phyloP scores from a whole-genome alignment of 306 rosid genomes.

The Lupinus albus region DNA sequence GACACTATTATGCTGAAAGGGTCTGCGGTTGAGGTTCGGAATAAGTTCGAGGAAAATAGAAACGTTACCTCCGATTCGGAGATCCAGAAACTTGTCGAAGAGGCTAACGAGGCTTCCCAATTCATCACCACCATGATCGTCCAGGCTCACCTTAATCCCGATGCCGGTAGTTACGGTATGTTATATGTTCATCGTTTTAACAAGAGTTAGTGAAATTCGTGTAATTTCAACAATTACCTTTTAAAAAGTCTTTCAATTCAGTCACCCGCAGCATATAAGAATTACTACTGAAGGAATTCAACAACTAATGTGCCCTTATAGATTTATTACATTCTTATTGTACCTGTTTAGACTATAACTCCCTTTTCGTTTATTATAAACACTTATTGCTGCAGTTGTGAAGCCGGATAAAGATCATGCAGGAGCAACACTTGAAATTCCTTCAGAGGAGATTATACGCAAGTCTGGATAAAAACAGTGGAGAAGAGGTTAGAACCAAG shows the following conservation, averaged over 20 bases:
- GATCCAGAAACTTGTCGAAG: slow-evolving; percentile 72
- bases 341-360: background rate
- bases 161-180: slow-evolving; percentile 67
- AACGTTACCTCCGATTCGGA: slow-evolving; percentile 61
- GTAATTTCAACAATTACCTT: too few species aligned
- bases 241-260: too few species aligned
- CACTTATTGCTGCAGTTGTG: slow-evolving; percentile 59
- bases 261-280: too few species aligned
- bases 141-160: slow-evolving; percentile 77
- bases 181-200: too few species aligned
- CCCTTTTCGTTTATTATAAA: slow-evolving; percentile 1
- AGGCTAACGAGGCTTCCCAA: slow-evolving; percentile 79
- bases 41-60: slow-evolving; percentile 73
- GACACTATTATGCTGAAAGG: slow-evolving; percentile 67
- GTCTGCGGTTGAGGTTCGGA: slow-evolving; percentile 73
- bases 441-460: slow-evolving; percentile 62
- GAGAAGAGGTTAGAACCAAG: slow-evolving; percentile 37
- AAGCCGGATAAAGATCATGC: slow-evolving; percentile 80
- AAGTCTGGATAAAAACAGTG: slow-evolving; percentile 32
- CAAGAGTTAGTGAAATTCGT: too few species aligned
- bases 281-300: too few species aligned
- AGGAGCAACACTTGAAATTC: slow-evolving; percentile 86
- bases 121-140: slow-evolving; percentile 83
- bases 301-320: too few species aligned
- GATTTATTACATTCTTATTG: background rate